Conservation (phyloP, 495 filamentous ascomycete species). For the Acidiella bohemica region DNA sequence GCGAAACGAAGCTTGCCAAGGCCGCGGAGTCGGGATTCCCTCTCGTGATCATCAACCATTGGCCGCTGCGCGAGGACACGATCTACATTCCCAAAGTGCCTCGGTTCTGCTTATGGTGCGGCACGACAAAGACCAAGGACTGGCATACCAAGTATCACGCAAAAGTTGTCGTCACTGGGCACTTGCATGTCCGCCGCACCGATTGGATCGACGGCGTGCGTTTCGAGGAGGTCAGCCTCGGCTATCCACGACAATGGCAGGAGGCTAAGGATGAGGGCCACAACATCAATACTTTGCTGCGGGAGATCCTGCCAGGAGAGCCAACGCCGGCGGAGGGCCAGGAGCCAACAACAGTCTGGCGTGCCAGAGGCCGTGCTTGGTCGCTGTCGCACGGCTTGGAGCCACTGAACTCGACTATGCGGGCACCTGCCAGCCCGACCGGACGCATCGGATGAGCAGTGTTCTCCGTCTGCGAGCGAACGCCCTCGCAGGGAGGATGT, state of each 20-base stretch:
- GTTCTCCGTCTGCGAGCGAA: no score
- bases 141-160: constrained; percentile 29
- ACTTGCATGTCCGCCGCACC: constrained; percentile 29
- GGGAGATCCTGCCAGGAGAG: constrained; percentile 28
- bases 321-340: constrained; percentile 8
- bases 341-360: constrained; percentile 19
- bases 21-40: constrained; percentile 22
- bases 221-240: constrained; percentile 29
- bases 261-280: constrained; percentile 25
- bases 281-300: constrained; percentile 27
- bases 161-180: constrained; percentile 30
- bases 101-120: constrained; percentile 29
- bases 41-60: constrained; percentile 28
- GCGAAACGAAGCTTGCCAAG: constrained; percentile 23
- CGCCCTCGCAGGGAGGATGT: no score
- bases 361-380: constrained; percentile 9
- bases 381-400: constrained; percentile 10
- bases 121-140: constrained; percentile 29
- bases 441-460: no score
- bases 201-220: constrained; percentile 29
- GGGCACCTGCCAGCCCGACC: no score
- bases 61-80: constrained; percentile 31
- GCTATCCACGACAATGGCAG: constrained; percentile 31
- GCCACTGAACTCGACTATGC: no score
- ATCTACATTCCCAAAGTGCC: constrained; percentile 26